These are phyloP conservation scores for Diaporthe sp. DNA, from an alignment of 2,329 filamentous ascomycete species.

Conservation along the genomic window DNA sequence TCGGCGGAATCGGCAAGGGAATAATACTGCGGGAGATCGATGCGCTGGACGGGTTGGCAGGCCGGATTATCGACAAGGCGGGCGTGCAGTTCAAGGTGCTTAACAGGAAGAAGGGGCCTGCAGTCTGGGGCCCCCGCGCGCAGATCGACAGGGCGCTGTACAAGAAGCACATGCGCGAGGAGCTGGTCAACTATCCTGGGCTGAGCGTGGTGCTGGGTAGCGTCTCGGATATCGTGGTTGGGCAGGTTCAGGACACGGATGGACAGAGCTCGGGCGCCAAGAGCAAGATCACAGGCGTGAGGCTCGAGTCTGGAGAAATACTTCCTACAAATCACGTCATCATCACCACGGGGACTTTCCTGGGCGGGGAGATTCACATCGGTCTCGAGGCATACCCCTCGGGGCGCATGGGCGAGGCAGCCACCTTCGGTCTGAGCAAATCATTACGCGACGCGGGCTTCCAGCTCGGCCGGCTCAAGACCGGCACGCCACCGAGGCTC, in stretches of 20 bases:
- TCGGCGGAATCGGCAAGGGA: conserved; percentile 98
- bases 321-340: conserved; percentile 86
- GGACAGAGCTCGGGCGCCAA: conserved; percentile 62
- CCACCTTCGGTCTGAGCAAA: conserved; percentile 92
- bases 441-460: conserved; percentile 92
- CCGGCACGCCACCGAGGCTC: conserved; percentile 91
- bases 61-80: conserved; percentile 91
- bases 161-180: conserved; percentile 90
- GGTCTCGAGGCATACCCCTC: conserved; percentile 87
- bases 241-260: conserved; percentile 72
- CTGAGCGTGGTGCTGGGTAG: conserved; percentile 86
- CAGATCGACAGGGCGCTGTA: conserved; percentile 96
- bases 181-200: conserved; percentile 83
- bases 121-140: conserved; percentile 96
- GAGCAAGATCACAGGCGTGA: conserved; percentile 85
- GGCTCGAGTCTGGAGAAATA: conserved; percentile 88
- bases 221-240: conserved; percentile 90
- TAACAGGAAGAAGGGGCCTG: conserved; percentile 91
- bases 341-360: conserved; percentile 96
- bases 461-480: conserved; percentile 90
- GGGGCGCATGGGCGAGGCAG: conserved; percentile 93
- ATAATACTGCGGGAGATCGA: conserved; percentile 97
- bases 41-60: conserved; percentile 90
- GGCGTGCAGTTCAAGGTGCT: conserved; percentile 94
- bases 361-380: conserved; percentile 97